Conservation (phyloP, 305 asterid species). For the Vinca major region DNA sequence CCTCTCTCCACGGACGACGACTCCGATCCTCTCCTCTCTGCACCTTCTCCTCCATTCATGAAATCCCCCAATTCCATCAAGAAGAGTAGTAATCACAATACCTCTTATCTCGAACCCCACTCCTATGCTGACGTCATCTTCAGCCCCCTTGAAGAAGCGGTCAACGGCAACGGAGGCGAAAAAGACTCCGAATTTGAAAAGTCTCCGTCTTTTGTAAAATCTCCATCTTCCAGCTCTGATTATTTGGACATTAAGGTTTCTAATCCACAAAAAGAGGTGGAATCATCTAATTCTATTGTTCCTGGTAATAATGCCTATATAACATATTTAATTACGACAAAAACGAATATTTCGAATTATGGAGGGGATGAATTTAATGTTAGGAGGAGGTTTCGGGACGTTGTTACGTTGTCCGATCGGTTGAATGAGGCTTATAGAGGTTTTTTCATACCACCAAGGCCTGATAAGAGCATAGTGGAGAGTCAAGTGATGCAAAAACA, state of each 20-base stretch:
- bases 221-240: slow-evolving; percentile 43
- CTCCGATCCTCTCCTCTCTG: slow-evolving; percentile 55
- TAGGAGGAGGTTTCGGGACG: slow-evolving; percentile 77
- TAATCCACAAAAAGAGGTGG: slow-evolving; percentile 74
- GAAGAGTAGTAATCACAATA: background rate
- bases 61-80: slow-evolving; percentile 23
- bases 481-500: slow-evolving; percentile 97
- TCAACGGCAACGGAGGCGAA: slow-evolving; percentile 28
- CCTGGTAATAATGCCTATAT: slow-evolving; percentile 64
- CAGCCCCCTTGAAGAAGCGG: slow-evolving; percentile 29
- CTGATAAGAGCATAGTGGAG: slow-evolving; percentile 88
- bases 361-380: slow-evolving; percentile 55
- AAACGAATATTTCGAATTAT: slow-evolving; percentile 49
- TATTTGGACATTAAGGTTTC: slow-evolving; percentile 61
- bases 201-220: slow-evolving; percentile 23
- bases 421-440: slow-evolving; percentile 69
- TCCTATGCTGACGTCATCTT: slow-evolving; percentile 42
- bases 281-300: slow-evolving; percentile 63
- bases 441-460: slow-evolving; percentile 73
- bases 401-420: slow-evolving; percentile 77
- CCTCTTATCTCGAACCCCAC: too few species aligned
- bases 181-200: slow-evolving; percentile 18
- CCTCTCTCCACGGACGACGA: slow-evolving; percentile 39
- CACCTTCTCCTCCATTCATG: slow-evolving; percentile 24
- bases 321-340: slow-evolving; percentile 79